Base-by-base conservation (phyloP, 139 green algal species). In the Micractinium sp. region DNA sequence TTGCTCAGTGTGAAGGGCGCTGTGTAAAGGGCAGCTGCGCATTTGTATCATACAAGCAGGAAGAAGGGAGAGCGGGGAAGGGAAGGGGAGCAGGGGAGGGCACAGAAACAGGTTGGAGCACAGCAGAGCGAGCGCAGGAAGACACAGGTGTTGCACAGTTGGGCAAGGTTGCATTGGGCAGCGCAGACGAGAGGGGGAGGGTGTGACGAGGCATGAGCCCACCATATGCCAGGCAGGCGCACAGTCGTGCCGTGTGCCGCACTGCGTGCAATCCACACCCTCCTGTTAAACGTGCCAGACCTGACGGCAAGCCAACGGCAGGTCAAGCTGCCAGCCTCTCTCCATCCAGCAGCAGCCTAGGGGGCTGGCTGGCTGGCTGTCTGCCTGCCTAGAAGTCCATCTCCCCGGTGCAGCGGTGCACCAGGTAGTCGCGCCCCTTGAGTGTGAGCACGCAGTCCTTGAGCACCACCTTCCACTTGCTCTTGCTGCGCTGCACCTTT, bases 401-500 rank as follows among this genome's bases (percentile, higher is more conserved):
- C 69, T 93, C 90, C 41, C 90, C 90, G 3, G 83, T 93, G 38
- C n/a, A 22, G 63, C 77, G 85, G 63, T 88, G 87, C 31, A 91
- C 39, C 41, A 93, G 83, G 88, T 93, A 93, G 83, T 93, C 90
- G 4, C 75, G n/a, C n/a, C 69, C 88, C 29, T 91, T 69, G 15
- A 91, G 47, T 15, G 63, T 88, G 63, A 82, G 76, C 33, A 93
- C 81, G 80, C 88, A 91, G 84, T 88, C 77, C 69, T 87, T 86
- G 31, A 91, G 82, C 61, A 88, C 71, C n/a, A 53, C 41, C 81
- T 90, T 90, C 90, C 90, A 93, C 66, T 88, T 88, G 25, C 33
- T 60, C 66, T 93, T 93, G 76, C 41, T 90, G 41, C 88, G 90
- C 69, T 91, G 88, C 67, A 93, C 90, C 69, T 89, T 90, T 31